phyloP scores from a whole-genome alignment of 176 grass and related monocot species.

The Triticum urartu region DNA sequence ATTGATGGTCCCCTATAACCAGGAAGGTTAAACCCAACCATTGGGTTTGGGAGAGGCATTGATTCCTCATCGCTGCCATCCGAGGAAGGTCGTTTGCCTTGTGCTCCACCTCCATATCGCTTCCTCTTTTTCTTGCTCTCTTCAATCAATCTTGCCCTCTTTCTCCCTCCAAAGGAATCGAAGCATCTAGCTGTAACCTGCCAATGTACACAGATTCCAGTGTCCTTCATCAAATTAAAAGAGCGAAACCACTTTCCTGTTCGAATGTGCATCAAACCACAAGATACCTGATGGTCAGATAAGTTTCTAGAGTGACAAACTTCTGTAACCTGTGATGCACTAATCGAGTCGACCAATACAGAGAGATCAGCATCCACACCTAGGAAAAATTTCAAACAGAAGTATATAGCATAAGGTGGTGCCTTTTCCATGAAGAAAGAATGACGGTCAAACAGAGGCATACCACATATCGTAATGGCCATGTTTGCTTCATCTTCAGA shows the following conservation, averaged over 20 bases:
- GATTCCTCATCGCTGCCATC: constrained; percentile 17
- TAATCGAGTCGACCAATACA: constrained; percentile 63
- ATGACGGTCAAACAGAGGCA: constrained; percentile 11
- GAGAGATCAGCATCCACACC: constrained; percentile 56
- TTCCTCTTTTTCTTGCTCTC: constrained; percentile 40
- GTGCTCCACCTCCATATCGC: constrained; percentile 8
- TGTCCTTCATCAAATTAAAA: constrained; percentile 3
- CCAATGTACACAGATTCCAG: constrained; percentile 19
- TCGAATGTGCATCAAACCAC: neutral
- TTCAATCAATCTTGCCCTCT: constrained; percentile 16
- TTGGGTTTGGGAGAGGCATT: constrained; percentile 44
- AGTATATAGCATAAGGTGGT: constrained; percentile 7
- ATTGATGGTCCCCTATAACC: neutral
- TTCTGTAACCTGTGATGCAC: constrained; percentile 52
- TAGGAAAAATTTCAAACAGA: constrained; percentile 33
- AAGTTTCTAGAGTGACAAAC: constrained; percentile 12
- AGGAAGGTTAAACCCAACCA: constrained; percentile 63
- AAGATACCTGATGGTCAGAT: constrained; percentile 46
- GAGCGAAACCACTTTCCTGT: neutral
- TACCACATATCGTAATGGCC: constrained; percentile 85
- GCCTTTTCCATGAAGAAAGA: neutral
- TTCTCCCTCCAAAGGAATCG: constrained; percentile 9
- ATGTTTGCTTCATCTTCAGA: constrained; percentile 3
- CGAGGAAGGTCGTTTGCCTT: constrained; percentile 7
- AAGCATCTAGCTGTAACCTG: constrained; percentile 8